phyloP scores from a whole-genome alignment of 345 rosid genomes.

The Trapa incisa region DNA sequence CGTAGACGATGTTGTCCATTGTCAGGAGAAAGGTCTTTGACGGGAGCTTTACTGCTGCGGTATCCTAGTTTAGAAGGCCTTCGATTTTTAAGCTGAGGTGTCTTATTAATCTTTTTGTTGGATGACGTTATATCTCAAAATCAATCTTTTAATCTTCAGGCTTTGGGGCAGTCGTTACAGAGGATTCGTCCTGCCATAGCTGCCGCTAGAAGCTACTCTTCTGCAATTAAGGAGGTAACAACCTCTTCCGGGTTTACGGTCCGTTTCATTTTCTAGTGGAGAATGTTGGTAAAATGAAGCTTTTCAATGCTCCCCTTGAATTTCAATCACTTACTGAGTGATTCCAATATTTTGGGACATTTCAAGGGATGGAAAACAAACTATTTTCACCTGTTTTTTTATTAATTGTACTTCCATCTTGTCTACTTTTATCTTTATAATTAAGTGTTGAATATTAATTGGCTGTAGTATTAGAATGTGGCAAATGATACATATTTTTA shows the following conservation, averaged over 20 bases:
- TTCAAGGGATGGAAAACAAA: neutral
- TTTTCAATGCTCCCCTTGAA: neutral
- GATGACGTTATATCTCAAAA: constrained; percentile 3
- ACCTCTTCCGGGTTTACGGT: neutral
- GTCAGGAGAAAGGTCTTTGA: constrained; percentile 36
- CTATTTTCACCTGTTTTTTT: neutral
- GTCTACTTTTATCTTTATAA: neutral
- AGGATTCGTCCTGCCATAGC: constrained; percentile 38
- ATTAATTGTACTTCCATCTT: neutral
- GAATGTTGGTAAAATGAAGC: no score
- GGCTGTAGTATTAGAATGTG: neutral
- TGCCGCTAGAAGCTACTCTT: constrained; percentile 46
- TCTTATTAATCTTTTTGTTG: neutral
- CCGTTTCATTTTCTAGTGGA: neutral
- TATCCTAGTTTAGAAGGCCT: neutral
- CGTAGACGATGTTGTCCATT: constrained; percentile 45
- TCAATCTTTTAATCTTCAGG: constrained; percentile 12
- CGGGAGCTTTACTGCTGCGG: constrained; percentile 25
- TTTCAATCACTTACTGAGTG: neutral
- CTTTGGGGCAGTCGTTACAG: constrained; percentile 24
- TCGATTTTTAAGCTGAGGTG: neutral
- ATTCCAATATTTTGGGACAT: neutral
- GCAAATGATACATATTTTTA: neutral
- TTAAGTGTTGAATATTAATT: neutral
- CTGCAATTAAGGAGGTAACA: constrained; percentile 50